Evolutionary conservation across 257 asterid genomes (phyloP), one percentile per base, ranked within the genome.

Genomic region (Anisodus tanguticus): DNA sequence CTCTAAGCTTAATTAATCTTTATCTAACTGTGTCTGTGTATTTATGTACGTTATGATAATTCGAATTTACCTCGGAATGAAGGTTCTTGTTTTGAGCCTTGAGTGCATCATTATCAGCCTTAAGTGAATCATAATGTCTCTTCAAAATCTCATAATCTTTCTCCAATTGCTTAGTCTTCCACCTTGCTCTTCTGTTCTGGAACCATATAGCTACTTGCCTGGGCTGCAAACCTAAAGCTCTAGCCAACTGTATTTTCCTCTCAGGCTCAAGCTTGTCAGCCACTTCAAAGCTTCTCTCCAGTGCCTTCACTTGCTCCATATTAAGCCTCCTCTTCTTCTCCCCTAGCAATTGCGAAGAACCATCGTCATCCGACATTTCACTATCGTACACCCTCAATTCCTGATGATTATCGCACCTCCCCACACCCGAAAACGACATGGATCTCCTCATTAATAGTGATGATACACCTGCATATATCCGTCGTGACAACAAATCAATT

Each of bases 141-240:
- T 90, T 91, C 79, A 95, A 82, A n/a, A 90, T 70, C 6, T 94
- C 97, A 55, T 92, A 95, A 69, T 94, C 98, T 90, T 86, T 94
- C 89, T 95, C 99, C 68, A 95, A 79, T 66, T 94, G 94, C 88
- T 95, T 95, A 3, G 95, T 95, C 86, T 95, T 95, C 92, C 97
- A 92, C 37, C 98, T 89, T 43, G 98, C 99, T 86, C 99, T 72
- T 43, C 99, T 85, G 66, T 95, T 95, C 85, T 95, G 99, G 76
- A 95, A 95, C 99, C 99, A 95, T 22, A 95, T 92, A 1, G 98
- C 97, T 0, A 95, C 86, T 85, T 95, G 99, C 3, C 98, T 87
- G 0, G 98, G 99, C 70, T 94, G 94, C 78, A 95, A 86, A 5
- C 97, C 97, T 76, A 95, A 80, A 31, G 95, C 93, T 87, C 92